Conservation (phyloP, 306 rosid genomes). For the Pterocarpus macrocarpus region DNA sequence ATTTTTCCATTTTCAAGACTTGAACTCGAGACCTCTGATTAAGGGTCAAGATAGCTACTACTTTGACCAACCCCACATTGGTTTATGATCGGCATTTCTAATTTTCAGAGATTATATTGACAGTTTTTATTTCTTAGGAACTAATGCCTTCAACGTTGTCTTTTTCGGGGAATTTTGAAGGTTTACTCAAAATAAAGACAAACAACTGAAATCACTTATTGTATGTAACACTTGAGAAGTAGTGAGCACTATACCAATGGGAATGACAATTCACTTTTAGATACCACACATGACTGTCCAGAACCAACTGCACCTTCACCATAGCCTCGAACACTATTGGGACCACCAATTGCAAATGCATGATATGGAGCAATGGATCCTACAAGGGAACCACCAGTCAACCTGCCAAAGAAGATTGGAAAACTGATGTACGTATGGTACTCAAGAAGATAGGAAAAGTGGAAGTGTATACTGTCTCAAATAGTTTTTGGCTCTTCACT, state of each 20-base stretch:
- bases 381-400: slow-evolving; percentile 75
- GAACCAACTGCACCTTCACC: slow-evolving; percentile 80
- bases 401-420: slow-evolving; percentile 52
- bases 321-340: slow-evolving; percentile 71
- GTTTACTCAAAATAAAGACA: background rate
- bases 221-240: background rate
- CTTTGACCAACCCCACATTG: too few species aligned
- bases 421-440: background rate
- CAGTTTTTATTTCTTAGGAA: too few species aligned
- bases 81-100: background rate
- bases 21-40: too few species aligned
- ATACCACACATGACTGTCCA: slow-evolving; percentile 70
- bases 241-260: slow-evolving; percentile 60
- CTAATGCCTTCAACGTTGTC: too few species aligned
- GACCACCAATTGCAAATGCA: slow-evolving; percentile 83
- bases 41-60: too few species aligned
- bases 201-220: background rate
- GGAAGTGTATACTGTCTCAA: background rate
- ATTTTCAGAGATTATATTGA: background rate
- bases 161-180: too few species aligned
- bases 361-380: slow-evolving; percentile 81
- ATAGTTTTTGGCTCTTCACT: background rate
- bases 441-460: slow-evolving; percentile 1
- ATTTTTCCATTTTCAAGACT: too few species aligned
- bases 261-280: slow-evolving; percentile 61